A percentile compares a stretch with the other conserved stretches of the same genome.
Conservation (phyloP, 2,329 filamentous ascomycete species). For the Emergomyces africanus region DNA sequence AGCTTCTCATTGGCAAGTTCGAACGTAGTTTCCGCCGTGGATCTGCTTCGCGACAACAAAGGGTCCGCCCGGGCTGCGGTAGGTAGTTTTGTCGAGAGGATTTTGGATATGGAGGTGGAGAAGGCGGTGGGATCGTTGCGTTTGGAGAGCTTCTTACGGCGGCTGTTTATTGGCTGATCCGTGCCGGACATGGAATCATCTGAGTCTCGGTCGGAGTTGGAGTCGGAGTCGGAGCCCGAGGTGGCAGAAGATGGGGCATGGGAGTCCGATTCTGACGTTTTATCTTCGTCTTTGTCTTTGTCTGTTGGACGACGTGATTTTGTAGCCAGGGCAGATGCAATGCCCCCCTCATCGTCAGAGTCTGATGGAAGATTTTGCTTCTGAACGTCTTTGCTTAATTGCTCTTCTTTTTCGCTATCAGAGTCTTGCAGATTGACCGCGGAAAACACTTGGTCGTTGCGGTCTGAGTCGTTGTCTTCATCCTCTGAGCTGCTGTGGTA, state of each 20-base stretch:
- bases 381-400: conserved; percentile 16
- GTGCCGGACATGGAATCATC: conserved; percentile 26
- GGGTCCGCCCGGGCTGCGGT: conserved; percentile 73
- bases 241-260: neutral
- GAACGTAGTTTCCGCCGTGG: conserved; percentile 58
- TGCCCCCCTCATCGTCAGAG: conserved; percentile 15
- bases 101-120: conserved; percentile 84
- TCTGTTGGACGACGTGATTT: conserved; percentile 15
- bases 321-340: neutral
- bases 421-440: conserved; percentile 9
- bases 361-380: conserved; percentile 6
- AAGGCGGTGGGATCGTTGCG: conserved; percentile 87
- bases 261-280: conserved; percentile 14
- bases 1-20: conserved; percentile 63
- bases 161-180: conserved; percentile 23
- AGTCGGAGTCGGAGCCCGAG: conserved; percentile 27
- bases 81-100: conserved; percentile 78
- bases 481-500: conserved; percentile 54
- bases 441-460: conserved; percentile 13
- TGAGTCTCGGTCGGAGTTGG: conserved; percentile 21
- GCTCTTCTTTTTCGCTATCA: conserved; percentile 12
- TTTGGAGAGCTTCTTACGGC: conserved; percentile 40
- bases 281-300: conserved; percentile 1
- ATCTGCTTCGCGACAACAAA: conserved; percentile 72
- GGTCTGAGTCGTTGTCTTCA: conserved; percentile 24